Percentiles rank a stretch among this genome's conserved stretches.
Evolutionary conservation across 140 eudicot genomes (phyloP).

Genomic region (Stevia rebaudiana): DNA sequence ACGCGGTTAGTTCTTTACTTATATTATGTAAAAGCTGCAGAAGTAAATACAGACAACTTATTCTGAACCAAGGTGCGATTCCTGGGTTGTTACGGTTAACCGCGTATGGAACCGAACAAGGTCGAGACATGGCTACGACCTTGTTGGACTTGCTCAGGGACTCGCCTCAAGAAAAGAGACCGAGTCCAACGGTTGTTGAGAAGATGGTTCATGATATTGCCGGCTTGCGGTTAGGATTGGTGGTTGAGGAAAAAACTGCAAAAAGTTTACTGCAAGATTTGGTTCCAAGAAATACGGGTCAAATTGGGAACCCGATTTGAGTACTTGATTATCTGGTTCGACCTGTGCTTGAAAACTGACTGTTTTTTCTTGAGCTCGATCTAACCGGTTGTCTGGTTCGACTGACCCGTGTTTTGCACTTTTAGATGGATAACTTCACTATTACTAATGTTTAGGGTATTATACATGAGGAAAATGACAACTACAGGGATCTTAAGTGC

Average conservation of each 20-base stretch:
- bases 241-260: constrained; percentile 49
- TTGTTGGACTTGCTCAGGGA: constrained; percentile 50
- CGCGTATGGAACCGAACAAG: constrained; percentile 58
- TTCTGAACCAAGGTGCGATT: constrained; percentile 77
- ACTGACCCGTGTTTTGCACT: too few species aligned
- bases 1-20: constrained; percentile 65
- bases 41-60: constrained; percentile 60
- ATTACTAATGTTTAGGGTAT: too few species aligned
- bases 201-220: constrained; percentile 54
- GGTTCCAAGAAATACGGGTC: constrained; percentile 61
- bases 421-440: too few species aligned
- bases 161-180: constrained; percentile 42
- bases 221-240: constrained; percentile 43
- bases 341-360: too few species aligned
- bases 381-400: too few species aligned
- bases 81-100: constrained; percentile 69
- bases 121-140: constrained; percentile 57
- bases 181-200: constrained; percentile 41
- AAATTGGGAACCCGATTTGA: too few species aligned
- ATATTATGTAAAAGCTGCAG: constrained; percentile 52
- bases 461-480: too few species aligned
- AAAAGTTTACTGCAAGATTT: constrained; percentile 49
- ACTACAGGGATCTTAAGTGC: not conserved
- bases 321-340: too few species aligned
- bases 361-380: too few species aligned